Conservation (phyloP, 306 rosid species). For the Heteromeles arbutifolia region DNA sequence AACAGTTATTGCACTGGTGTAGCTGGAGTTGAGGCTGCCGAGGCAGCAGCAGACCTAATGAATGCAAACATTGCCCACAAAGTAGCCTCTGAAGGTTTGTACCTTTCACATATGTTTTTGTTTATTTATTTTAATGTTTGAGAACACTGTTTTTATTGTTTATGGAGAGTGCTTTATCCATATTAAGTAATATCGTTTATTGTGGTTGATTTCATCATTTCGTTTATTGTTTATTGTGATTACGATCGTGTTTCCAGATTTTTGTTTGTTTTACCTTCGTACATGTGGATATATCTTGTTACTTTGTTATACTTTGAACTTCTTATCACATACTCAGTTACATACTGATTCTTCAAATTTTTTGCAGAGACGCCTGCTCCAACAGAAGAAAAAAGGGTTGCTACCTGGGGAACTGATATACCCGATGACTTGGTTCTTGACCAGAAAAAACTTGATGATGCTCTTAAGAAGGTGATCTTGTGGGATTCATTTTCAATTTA, state of each 20-base stretch:
- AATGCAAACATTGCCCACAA: slow-evolving; percentile 46
- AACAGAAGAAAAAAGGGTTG: slow-evolving; percentile 39
- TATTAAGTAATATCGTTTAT: background rate
- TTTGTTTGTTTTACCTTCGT: background rate
- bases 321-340: background rate
- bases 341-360: background rate
- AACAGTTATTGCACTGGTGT: slow-evolving; percentile 61
- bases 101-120: background rate
- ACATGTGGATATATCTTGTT: background rate
- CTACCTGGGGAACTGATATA: slow-evolving; percentile 53
- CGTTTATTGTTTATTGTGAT: background rate
- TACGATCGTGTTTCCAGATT: too few species aligned
- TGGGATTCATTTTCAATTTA: background rate
- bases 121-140: too few species aligned
- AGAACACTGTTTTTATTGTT: too few species aligned
- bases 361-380: slow-evolving; percentile 26
- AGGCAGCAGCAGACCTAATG: slow-evolving; percentile 42
- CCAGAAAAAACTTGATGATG: slow-evolving; percentile 36
- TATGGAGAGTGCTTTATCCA: background rate
- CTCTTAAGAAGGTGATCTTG: slow-evolving; percentile 40
- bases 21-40: slow-evolving; percentile 56
- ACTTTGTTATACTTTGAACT: background rate
- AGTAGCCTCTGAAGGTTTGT: slow-evolving; percentile 42
- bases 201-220: background rate
- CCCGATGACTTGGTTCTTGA: slow-evolving; percentile 46